phyloP scores from a whole-genome alignment of 176 grass and related monocot genomes.

The Triticum monococcum region DNA sequence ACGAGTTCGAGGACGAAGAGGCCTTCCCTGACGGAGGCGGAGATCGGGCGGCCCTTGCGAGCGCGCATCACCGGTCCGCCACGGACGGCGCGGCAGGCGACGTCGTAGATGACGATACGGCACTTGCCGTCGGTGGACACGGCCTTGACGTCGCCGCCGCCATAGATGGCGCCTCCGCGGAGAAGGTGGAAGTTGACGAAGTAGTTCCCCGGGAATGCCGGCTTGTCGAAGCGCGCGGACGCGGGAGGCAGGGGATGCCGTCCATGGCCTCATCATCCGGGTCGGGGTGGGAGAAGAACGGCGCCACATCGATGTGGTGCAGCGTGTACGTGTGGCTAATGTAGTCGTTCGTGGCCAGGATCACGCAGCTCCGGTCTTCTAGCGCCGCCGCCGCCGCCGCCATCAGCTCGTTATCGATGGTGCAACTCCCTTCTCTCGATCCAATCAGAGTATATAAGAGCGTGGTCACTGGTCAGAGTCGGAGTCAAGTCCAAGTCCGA shows the following conservation, averaged over 20 bases:
- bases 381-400: background rate
- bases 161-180: background rate
- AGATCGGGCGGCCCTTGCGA: background rate
- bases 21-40: background rate
- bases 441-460: background rate
- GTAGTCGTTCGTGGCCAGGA: background rate
- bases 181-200: background rate
- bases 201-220: background rate
- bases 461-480: background rate
- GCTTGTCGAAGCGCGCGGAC: background rate
- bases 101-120: slow-evolving; percentile 13
- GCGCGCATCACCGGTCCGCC: background rate
- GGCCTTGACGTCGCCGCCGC: background rate
- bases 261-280: background rate
- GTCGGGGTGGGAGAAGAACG: slow-evolving; percentile 1
- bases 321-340: background rate
- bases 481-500: no score
- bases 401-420: background rate
- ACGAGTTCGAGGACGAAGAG: background rate
- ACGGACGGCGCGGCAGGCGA: background rate
- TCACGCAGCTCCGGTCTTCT: background rate
- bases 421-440: background rate
- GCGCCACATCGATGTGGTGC: slow-evolving; percentile 12
- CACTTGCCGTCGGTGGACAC: background rate
- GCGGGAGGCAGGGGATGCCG: background rate